These are phyloP conservation scores for Cordyceps cicadae DNA, from an alignment of 2,329 filamentous ascomycete genomes.

Conservation along the genomic window DNA sequence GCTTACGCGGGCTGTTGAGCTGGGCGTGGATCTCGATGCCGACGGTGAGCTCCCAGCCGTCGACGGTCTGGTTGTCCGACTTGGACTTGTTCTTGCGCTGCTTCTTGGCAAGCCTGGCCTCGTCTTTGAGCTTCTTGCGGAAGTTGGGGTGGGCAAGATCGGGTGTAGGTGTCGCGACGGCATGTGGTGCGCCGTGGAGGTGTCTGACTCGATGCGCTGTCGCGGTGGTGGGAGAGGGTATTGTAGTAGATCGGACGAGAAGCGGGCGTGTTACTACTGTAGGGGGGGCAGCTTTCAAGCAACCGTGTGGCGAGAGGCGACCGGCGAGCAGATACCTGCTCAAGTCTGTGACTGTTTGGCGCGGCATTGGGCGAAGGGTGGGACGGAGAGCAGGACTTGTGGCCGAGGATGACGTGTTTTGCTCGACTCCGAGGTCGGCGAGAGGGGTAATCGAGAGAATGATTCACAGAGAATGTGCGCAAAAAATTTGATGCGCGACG, in stretches of 20 bases:
- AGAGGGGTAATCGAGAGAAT: background rate
- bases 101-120: conserved; percentile 62
- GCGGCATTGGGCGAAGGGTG: conserved; percentile 29
- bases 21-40: conserved; percentile 97
- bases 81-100: conserved; percentile 44
- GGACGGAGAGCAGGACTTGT: background rate
- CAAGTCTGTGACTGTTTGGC: conserved; percentile 34
- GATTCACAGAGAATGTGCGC: background rate
- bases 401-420: conserved; percentile 2
- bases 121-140: conserved; percentile 65
- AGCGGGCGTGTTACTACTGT: conserved; percentile 14
- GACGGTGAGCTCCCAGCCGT: conserved; percentile 85
- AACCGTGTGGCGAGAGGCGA: conserved; percentile 34
- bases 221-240: background rate
- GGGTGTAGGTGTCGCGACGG: conserved; percentile 16
- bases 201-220: conserved; percentile 17
- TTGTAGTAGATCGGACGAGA: conserved; percentile 12
- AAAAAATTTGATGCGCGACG: background rate
- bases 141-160: conserved; percentile 38
- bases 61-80: conserved; percentile 40
- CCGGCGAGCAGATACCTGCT: conserved; percentile 42
- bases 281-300: conserved; percentile 22
- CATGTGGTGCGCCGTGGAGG: conserved; percentile 25
- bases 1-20: conserved; percentile 77
- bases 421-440: conserved; percentile 8